Base-by-base conservation (phyloP, 192 early-diverging fungal genomes). In the Coemansia sp. region DNA sequence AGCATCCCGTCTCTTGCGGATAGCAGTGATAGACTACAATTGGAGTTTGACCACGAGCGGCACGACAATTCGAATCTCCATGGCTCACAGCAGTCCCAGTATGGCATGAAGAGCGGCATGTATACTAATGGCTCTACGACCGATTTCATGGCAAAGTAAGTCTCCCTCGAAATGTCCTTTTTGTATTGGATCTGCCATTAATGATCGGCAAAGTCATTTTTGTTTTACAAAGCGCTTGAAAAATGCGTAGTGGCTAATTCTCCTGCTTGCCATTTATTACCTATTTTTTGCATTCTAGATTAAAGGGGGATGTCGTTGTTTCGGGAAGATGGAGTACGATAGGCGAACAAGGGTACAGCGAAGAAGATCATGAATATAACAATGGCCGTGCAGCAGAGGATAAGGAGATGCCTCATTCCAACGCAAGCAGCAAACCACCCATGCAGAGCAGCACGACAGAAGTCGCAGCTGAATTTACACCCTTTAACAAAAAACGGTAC, bases 91-190 rank as follows among this genome's bases (percentile, higher is more conserved):
- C 76, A 70, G 61, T 73, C 76, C 13, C 76, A 79, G 60, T 48
- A 46, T 58, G 76, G 63, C 10, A 59, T 68, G 49, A 70, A 74
- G 48, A 74, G 77, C 53, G 77, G 64, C 37, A 70, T 79, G 56
- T 74, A 72, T 58, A 59, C 33, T 23, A 73, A 63, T 23, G 46
- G 42, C 10, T 69, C 76, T 13, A 35, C 51, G 10, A 58, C 67
- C 3, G 77, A 79, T 37, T 74, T 79, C 56, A 42, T 61, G 2
- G 49, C 49, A 70, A 67, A 59, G 76, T 73, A 79, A 70, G 71
- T 58, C 7, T 25, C 2, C 18, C 13, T 43, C 40, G 6, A 6
- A 1, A 4, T 43, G 15, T 13, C 4, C 15, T 4, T 43, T 3
- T 43, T 37, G 12, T 37, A 4, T 6, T 12, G 5, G 40, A 43